phyloP scores from a whole-genome alignment of 257 asterid genomes.

The Eucommia ulmoides region DNA sequence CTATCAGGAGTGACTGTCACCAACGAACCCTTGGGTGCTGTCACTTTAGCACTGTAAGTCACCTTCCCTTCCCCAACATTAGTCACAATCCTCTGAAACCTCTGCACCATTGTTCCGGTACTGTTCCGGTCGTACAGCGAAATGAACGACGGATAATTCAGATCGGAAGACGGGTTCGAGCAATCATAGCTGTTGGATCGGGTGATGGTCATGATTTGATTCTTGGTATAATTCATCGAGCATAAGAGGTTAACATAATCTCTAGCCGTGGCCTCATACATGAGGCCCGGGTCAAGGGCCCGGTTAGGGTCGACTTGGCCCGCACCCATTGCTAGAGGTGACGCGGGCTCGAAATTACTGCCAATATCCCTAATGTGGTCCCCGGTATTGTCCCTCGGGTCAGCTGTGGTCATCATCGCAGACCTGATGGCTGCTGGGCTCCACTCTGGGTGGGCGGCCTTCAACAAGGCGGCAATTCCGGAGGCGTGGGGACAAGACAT shows the following conservation, averaged over 20 bases:
- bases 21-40: constrained; percentile 11
- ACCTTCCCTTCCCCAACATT: constrained; percentile 21
- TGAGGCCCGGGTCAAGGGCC: constrained; percentile 36
- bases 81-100: constrained; percentile 23
- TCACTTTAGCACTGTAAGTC: constrained; percentile 12
- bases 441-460: constrained; percentile 31
- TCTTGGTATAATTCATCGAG: constrained; percentile 24
- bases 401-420: constrained; percentile 34
- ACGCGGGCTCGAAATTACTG: constrained; percentile 8
- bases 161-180: constrained; percentile 16
- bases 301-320: constrained; percentile 35
- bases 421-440: constrained; percentile 35
- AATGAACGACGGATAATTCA: constrained; percentile 37
- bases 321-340: constrained; percentile 33
- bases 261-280: constrained; percentile 20
- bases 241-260: constrained; percentile 29
- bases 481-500: constrained; percentile 39
- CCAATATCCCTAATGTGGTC: constrained; percentile 11
- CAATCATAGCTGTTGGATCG: constrained; percentile 14
- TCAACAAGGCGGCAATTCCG: constrained; percentile 31
- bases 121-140: constrained; percentile 10
- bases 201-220: constrained; percentile 20
- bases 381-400: constrained; percentile 16
- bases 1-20: constrained; percentile 13
- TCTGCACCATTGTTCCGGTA: background rate